These are phyloP conservation scores for Globisporangium cylindrosporum DNA, from an alignment of 352 stramenopile species.

Conservation along the genomic window DNA sequence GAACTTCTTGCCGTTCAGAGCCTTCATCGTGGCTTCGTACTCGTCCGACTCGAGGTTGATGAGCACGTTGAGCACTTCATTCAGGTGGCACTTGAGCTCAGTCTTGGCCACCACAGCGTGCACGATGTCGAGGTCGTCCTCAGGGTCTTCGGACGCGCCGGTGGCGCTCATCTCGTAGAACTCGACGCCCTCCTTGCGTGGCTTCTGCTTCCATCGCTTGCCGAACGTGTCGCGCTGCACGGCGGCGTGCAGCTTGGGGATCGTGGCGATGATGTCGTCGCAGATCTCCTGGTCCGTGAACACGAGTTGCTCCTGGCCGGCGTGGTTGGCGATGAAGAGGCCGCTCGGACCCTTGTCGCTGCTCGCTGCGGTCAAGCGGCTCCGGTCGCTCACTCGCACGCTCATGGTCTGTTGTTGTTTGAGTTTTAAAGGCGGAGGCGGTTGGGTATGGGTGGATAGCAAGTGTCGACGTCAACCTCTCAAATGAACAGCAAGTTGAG, in stretches of 20 bases:
- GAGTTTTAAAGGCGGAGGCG: not conserved
- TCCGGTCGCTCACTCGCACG: constrained; percentile 16
- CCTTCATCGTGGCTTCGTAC: constrained; percentile 49
- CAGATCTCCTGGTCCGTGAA: constrained; percentile 57
- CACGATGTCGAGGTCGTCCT: constrained; percentile 41
- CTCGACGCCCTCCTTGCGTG: constrained; percentile 37
- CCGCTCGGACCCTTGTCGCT: constrained; percentile 9
- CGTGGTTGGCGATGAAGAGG: constrained; percentile 3
- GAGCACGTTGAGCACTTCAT: constrained; percentile 61
- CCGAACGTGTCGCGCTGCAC: constrained; percentile 33
- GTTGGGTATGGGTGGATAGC: not conserved
- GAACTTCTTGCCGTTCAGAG: constrained; percentile 49
- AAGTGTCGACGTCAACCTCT: not conserved
- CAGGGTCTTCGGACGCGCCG: constrained; percentile 27
- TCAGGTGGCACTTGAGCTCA: constrained; percentile 54
- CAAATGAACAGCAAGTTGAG: not conserved
- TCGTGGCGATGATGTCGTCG: constrained; percentile 55
- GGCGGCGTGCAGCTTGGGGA: constrained; percentile 50
- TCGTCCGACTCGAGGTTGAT: constrained; percentile 37
- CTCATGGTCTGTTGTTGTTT: constrained; percentile 11
- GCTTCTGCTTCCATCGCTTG: constrained; percentile 31
- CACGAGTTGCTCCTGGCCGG: constrained; percentile 26
- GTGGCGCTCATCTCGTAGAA: constrained; percentile 40
- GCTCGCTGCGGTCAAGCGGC: constrained; percentile 3
- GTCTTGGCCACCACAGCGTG: constrained; percentile 50